A percentile compares a stretch with the other conserved stretches of the same genome.
Evolutionary conservation across 2,329 filamentous ascomycete species (phyloP).

Genomic region (Botrytis fragariae): DNA sequence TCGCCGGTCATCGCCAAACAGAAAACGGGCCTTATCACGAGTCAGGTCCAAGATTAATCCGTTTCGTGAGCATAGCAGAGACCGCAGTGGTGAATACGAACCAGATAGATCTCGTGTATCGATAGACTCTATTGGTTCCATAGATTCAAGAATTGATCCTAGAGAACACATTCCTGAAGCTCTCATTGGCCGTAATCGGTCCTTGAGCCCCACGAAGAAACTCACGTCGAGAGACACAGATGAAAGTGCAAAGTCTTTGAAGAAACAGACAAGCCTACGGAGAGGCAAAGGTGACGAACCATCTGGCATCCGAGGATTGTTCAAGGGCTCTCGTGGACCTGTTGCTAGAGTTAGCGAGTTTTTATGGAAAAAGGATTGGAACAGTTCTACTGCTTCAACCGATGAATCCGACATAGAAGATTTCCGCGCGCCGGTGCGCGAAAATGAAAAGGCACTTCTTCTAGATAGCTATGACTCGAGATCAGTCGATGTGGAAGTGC

Average conservation of each 20-base stretch:
- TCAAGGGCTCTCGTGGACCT: slow-evolving; percentile 70
- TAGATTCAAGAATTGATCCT: slow-evolving; percentile 13
- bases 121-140: slow-evolving; percentile 19
- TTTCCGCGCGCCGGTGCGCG: slow-evolving; percentile 40
- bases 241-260: slow-evolving; percentile 49
- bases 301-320: slow-evolving; percentile 67
- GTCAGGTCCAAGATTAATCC: slow-evolving; percentile 42
- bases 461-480: slow-evolving; percentile 24
- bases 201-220: slow-evolving; percentile 44
- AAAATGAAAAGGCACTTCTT: slow-evolving; percentile 39
- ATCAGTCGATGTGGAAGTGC: slow-evolving; percentile 12
- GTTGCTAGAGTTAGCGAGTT: slow-evolving; percentile 60
- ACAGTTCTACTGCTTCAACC: slow-evolving; percentile 45
- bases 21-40: slow-evolving; percentile 50
- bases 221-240: slow-evolving; percentile 42
- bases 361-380: slow-evolving; percentile 57
- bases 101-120: slow-evolving; percentile 21
- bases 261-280: slow-evolving; percentile 50
- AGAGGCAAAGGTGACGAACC: slow-evolving; percentile 45
- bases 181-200: slow-evolving; percentile 27
- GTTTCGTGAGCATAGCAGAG: slow-evolving; percentile 41
- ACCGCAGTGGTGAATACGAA: slow-evolving; percentile 50
- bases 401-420: slow-evolving; percentile 49
- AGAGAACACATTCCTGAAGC: slow-evolving; percentile 32
- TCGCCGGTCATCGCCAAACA: slow-evolving; percentile 60